Percentiles rank a stretch among this genome's conserved stretches.
phyloP scores from a whole-genome alignment of 2,329 filamentous ascomycete genomes.

The Aspergillus hortae region DNA sequence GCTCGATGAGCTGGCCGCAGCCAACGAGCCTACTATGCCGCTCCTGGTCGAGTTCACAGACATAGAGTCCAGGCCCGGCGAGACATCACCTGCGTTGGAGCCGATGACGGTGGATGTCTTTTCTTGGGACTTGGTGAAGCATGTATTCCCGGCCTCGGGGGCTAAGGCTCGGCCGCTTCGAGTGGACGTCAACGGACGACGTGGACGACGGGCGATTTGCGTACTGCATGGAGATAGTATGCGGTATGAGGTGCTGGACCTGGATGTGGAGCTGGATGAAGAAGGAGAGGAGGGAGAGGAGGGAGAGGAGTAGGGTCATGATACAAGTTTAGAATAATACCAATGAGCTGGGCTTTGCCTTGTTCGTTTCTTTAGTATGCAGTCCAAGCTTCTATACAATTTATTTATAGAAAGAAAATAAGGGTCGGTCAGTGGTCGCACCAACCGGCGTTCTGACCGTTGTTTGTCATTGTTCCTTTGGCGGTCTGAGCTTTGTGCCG shows the following conservation, averaged over 20 bases:
- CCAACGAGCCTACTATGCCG: slow-evolving; percentile 7
- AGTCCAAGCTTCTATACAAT: too few relatives aligned
- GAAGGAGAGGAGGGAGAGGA: slow-evolving; percentile 23
- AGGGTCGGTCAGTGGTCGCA: too few relatives aligned
- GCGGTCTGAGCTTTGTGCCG: too few relatives aligned
- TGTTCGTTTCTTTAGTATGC: background rate
- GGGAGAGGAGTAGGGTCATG: background rate
- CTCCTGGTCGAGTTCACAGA: slow-evolving; percentile 21
- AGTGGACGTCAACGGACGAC: slow-evolving; percentile 55
- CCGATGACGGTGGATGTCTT: slow-evolving; percentile 16
- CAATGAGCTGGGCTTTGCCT: background rate
- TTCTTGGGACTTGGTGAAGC: slow-evolving; percentile 33
- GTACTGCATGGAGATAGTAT: slow-evolving; percentile 53
- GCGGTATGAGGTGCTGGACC: slow-evolving; percentile 55
- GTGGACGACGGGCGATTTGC: slow-evolving; percentile 50
- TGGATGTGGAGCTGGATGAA: slow-evolving; percentile 44
- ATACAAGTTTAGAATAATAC: too few relatives aligned
- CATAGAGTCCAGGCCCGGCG: slow-evolving; percentile 5
- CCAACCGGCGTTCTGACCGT: background rate
- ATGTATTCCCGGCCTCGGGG: slow-evolving; percentile 44
- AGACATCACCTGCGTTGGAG: slow-evolving; percentile 9
- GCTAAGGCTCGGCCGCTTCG: slow-evolving; percentile 46
- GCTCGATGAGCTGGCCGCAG: background rate
- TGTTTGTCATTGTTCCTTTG: background rate
- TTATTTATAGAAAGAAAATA: too few relatives aligned